phyloP scores from a whole-genome alignment of 176 grass and related monocot genomes.

The Triticum timopheevii region DNA sequence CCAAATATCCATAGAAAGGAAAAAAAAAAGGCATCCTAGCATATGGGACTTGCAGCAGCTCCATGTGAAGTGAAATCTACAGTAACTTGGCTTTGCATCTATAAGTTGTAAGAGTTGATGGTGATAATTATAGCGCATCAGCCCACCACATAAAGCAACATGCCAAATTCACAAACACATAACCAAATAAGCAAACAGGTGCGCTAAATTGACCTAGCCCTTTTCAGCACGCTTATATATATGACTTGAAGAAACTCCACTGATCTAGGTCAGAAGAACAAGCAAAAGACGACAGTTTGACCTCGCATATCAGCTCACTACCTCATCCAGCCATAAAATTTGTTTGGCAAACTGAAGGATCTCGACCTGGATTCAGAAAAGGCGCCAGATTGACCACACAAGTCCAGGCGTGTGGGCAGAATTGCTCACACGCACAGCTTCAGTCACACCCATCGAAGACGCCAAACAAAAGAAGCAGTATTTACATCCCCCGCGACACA shows the following conservation, averaged over 20 bases:
- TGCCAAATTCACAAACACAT: slow-evolving; percentile 10
- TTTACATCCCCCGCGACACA: background rate
- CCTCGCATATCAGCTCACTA: background rate
- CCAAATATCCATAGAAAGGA: background rate
- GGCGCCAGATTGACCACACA: background rate
- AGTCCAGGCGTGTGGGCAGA: background rate
- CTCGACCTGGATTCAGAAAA: background rate
- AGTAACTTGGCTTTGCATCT: slow-evolving; percentile 1
- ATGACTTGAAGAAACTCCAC: background rate
- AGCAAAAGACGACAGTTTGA: background rate
- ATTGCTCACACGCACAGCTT: background rate
- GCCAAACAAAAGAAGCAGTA: background rate
- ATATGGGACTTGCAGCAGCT: background rate
- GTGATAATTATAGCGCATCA: background rate
- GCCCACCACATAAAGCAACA: background rate
- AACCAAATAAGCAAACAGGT: background rate
- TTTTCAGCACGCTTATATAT: background rate
- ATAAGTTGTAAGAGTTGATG: background rate
- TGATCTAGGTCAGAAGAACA: background rate
- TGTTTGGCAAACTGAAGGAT: background rate
- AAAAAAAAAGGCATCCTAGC: background rate
- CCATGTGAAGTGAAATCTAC: background rate
- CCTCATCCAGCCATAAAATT: background rate
- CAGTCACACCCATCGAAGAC: background rate
- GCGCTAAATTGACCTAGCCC: background rate